Evolutionary conservation across 2,329 filamentous ascomycete species (phyloP).

Genomic region (Zopfia rhizophila): DNA sequence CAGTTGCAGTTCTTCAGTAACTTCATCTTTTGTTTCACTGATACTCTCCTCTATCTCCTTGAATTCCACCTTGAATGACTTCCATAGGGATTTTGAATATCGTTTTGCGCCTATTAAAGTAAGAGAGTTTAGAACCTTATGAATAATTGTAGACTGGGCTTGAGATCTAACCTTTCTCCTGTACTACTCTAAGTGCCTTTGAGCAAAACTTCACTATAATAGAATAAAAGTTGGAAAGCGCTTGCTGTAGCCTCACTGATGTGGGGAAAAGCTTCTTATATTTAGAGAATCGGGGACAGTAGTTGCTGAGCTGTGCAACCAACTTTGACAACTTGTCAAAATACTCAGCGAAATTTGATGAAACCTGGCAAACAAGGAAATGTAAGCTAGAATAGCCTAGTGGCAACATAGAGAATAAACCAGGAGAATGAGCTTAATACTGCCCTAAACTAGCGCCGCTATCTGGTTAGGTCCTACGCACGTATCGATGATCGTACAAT

Average conservation of each 20-base stretch:
- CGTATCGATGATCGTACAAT: slow-evolving; percentile 50
- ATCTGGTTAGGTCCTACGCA: slow-evolving; percentile 52
- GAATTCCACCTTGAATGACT: slow-evolving; percentile 27
- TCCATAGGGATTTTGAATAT: slow-evolving; percentile 26
- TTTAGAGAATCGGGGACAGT: slow-evolving; percentile 51
- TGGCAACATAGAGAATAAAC: slow-evolving; percentile 28
- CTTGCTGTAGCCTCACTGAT: slow-evolving; percentile 45
- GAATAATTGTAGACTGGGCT: background rate
- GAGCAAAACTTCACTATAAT: slow-evolving; percentile 29
- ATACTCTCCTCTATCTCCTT: slow-evolving; percentile 28
- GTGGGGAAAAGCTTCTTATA: slow-evolving; percentile 51
- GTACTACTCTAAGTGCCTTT: slow-evolving; percentile 24
- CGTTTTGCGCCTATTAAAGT: slow-evolving; percentile 20
- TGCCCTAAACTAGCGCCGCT: slow-evolving; percentile 58
- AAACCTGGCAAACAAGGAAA: slow-evolving; percentile 31
- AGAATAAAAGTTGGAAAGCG: slow-evolving; percentile 38
- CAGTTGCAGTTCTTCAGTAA: slow-evolving; percentile 26
- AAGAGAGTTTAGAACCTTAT: slow-evolving; percentile 5
- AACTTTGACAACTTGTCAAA: slow-evolving; percentile 53
- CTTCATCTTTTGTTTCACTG: slow-evolving; percentile 27
- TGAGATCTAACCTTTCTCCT: slow-evolving; percentile 25
- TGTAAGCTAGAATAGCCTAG: slow-evolving; percentile 8
- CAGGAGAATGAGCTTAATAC: slow-evolving; percentile 55
- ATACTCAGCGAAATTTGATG: slow-evolving; percentile 51
- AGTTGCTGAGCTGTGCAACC: slow-evolving; percentile 47